phyloP scores from a whole-genome alignment of 805 yeast species.

The Cyberlindnera veronae region DNA sequence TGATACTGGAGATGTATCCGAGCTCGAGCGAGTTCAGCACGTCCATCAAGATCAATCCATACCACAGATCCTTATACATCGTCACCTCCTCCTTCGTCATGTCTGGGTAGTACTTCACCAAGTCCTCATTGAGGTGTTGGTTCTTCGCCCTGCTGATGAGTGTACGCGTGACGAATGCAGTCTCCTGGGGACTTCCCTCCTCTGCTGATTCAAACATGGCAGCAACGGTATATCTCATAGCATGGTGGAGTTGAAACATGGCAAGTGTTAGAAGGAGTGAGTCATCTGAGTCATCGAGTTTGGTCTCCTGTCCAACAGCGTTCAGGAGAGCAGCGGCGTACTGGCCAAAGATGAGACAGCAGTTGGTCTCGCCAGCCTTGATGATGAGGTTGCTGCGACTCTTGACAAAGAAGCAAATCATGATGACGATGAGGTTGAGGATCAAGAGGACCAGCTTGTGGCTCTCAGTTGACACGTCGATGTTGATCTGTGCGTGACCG shows the following conservation, averaged over 20 bases:
- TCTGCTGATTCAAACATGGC: not conserved
- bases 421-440: not conserved
- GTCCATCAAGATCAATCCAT: conserved; percentile 2
- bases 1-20: conserved; percentile 1
- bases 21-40: conserved; percentile 2
- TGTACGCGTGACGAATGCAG: not conserved
- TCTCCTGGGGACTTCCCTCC: conserved; percentile 1
- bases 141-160: conserved; percentile 1
- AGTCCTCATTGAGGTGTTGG: conserved; percentile 3
- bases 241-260: not conserved
- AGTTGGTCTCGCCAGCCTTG: not conserved
- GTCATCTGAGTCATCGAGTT: not conserved
- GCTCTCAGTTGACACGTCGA: not conserved
- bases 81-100: conserved; percentile 2
- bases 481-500: not conserved
- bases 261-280: not conserved
- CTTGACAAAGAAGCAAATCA: not conserved
- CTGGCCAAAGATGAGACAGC: not conserved
- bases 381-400: not conserved
- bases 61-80: conserved; percentile 7
- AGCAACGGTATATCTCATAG: not conserved
- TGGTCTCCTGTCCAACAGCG: not conserved
- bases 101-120: not conserved
- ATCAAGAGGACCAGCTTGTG: not conserved
- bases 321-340: conserved; percentile 1